phyloP scores from a whole-genome alignment of 495 filamentous ascomycete species.

The Neurospora sp. region DNA sequence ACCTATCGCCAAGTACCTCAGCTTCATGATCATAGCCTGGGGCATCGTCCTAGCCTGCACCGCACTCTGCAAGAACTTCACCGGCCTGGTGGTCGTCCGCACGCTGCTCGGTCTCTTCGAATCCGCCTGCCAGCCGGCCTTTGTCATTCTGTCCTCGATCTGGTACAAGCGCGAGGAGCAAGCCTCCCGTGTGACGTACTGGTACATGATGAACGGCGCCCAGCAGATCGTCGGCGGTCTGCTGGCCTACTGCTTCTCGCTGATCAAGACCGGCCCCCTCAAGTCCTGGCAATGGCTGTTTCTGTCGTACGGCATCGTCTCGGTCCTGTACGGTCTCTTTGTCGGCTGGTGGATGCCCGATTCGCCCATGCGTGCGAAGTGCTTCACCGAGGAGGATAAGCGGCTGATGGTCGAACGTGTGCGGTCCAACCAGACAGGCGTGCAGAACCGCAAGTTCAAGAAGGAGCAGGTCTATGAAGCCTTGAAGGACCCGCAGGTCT shows the following conservation, averaged over 20 bases:
- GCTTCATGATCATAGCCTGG: conserved; percentile 53
- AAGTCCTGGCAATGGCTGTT: conserved; percentile 44
- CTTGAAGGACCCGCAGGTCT: conserved; percentile 38
- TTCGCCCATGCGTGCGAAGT: conserved; percentile 50
- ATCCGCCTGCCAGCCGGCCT: conserved; percentile 51
- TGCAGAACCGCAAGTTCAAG: conserved; percentile 51
- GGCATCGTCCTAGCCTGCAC: conserved; percentile 45
- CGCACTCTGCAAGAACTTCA: conserved; percentile 47
- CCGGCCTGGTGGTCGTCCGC: conserved; percentile 44
- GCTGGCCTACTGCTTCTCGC: conserved; percentile 45
- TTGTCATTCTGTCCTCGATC: conserved; percentile 55
- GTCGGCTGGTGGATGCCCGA: conserved; percentile 53
- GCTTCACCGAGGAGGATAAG: conserved; percentile 46
- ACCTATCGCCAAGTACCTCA: conserved; percentile 47
- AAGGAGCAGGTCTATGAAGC: conserved; percentile 36
- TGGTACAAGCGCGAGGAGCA: conserved; percentile 65
- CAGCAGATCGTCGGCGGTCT: conserved; percentile 47
- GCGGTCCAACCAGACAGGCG: conserved; percentile 50
- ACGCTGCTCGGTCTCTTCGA: conserved; percentile 60
- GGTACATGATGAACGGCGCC: conserved; percentile 61
- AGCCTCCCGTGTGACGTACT: conserved; percentile 53
- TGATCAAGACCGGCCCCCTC: conserved; percentile 35
- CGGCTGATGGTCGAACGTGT: conserved; percentile 48
- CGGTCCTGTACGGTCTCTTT: conserved; percentile 44
- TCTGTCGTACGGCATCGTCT: conserved; percentile 43